Conservation (phyloP, 192 early-diverging fungal genomes). For the Coemansia reversa region DNA sequence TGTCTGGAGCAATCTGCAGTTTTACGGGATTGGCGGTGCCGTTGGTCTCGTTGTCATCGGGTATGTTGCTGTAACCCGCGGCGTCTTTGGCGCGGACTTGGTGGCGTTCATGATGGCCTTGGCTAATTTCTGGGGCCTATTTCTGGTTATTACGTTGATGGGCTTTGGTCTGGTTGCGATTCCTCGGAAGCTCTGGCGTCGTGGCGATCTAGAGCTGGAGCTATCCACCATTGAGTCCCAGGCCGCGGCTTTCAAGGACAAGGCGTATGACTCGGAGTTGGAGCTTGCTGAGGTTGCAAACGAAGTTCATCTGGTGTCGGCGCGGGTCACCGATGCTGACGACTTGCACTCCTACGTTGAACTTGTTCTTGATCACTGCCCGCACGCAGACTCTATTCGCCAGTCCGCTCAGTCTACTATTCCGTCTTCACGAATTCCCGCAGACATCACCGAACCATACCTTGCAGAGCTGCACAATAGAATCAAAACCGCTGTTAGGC, state of each 20-base stretch:
- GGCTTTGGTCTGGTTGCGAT: constrained; percentile 91
- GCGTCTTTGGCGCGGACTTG: constrained; percentile 54
- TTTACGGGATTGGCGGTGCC: constrained; percentile 70
- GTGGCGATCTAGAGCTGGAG: constrained; percentile 60
- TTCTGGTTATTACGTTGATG: constrained; percentile 85
- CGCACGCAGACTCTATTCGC: constrained; percentile 10
- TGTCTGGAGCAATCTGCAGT: constrained; percentile 77
- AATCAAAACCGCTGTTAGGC: constrained; percentile 68
- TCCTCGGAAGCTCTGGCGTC: constrained; percentile 82
- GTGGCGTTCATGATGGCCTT: constrained; percentile 85
- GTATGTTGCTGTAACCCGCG: constrained; percentile 67
- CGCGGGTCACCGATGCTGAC: constrained; percentile 40
- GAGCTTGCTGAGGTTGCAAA: constrained; percentile 67
- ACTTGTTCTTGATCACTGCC: constrained; percentile 60
- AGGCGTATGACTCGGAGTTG: constrained; percentile 75
- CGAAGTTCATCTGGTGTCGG: constrained; percentile 34
- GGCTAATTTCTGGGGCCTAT: constrained; percentile 91
- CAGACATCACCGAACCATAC: constrained; percentile 60
- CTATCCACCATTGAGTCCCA: constrained; percentile 66
- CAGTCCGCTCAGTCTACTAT: neutral
- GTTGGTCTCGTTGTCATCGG: constrained; percentile 70
- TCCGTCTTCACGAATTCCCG: constrained; percentile 46
- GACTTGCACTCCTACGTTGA: constrained; percentile 65
- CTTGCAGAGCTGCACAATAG: constrained; percentile 67
- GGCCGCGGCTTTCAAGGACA: constrained; percentile 75